Conservation (phyloP, 352 stramenopile genomes). For the Phytophthora palmivora region DNA sequence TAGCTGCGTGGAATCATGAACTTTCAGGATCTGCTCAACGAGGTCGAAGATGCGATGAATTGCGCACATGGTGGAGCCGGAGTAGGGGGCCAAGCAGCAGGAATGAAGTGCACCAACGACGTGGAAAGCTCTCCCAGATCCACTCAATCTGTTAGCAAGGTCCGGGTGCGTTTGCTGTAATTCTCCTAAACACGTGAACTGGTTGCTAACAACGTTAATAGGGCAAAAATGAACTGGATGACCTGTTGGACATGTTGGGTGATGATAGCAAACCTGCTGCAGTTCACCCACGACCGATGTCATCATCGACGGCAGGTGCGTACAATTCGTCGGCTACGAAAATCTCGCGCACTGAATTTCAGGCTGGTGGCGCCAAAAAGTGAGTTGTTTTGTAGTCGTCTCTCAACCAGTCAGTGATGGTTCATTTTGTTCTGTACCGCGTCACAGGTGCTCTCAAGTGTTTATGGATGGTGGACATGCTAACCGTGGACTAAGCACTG, state of each 20-base stretch:
- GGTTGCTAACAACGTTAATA: conserved; percentile 10
- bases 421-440: conserved; percentile 3
- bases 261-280: conserved; percentile 41
- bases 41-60: conserved; percentile 74
- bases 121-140: conserved; percentile 8
- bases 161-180: conserved; percentile 14
- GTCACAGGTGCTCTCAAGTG: conserved; percentile 58
- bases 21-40: conserved; percentile 74
- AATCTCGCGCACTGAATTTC: conserved; percentile 37
- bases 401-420: not conserved
- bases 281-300: conserved; percentile 32
- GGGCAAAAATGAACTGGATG: conserved; percentile 70
- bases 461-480: conserved; percentile 58
- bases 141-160: conserved; percentile 22
- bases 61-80: conserved; percentile 26
- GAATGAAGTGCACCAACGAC: conserved; percentile 17
- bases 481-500: conserved; percentile 68
- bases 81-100: conserved; percentile 11
- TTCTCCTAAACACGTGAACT: not conserved
- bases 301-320: conserved; percentile 17
- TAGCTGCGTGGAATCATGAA: conserved; percentile 51
- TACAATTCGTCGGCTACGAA: conserved; percentile 26
- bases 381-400: conserved; percentile 18
- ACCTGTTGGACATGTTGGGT: conserved; percentile 73
- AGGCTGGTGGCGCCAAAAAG: conserved; percentile 67